phyloP scores from a whole-genome alignment of 129 eudicot genomes.

The Pulicaria dysenterica region DNA sequence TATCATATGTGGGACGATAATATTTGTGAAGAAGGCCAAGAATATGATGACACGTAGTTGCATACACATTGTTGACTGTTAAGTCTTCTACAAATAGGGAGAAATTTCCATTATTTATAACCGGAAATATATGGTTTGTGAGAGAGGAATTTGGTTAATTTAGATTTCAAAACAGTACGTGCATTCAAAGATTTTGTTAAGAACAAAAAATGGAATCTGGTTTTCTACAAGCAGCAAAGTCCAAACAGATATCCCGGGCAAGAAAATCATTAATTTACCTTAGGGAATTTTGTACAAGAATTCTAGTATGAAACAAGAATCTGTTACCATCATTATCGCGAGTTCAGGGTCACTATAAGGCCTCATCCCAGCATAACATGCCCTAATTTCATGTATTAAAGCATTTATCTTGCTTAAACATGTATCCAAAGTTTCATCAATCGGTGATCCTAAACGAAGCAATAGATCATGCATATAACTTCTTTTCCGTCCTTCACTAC shows the following conservation, averaged over 20 bases:
- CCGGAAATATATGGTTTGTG: neutral
- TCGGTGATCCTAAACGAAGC: neutral
- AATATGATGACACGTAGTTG: constrained; percentile 6
- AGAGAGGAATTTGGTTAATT: neutral
- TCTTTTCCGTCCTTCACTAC: constrained; percentile 12
- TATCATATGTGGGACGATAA: neutral
- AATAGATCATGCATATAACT: constrained; percentile 20
- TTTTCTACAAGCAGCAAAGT: constrained; percentile 12
- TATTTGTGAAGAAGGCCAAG: constrained; percentile 17
- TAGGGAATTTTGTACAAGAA: neutral
- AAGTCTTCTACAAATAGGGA: neutral
- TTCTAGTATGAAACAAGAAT: constrained; percentile 28
- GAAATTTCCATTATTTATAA: no score
- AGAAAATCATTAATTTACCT: neutral
- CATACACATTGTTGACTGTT: no score
- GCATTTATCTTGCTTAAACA: neutral
- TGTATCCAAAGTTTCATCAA: neutral
- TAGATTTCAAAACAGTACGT: neutral
- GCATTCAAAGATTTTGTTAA: constrained; percentile 20
- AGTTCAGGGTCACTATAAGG: neutral
- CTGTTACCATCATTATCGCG: constrained; percentile 35
- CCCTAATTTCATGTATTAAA: neutral
- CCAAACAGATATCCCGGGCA: no score
- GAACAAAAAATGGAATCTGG: constrained; percentile 27
- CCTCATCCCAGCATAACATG: neutral